Percentiles rank a stretch among this genome's conserved stretches.
Conservation (phyloP, 495 filamentous ascomycete genomes). For the Aspergillus asperescens region DNA sequence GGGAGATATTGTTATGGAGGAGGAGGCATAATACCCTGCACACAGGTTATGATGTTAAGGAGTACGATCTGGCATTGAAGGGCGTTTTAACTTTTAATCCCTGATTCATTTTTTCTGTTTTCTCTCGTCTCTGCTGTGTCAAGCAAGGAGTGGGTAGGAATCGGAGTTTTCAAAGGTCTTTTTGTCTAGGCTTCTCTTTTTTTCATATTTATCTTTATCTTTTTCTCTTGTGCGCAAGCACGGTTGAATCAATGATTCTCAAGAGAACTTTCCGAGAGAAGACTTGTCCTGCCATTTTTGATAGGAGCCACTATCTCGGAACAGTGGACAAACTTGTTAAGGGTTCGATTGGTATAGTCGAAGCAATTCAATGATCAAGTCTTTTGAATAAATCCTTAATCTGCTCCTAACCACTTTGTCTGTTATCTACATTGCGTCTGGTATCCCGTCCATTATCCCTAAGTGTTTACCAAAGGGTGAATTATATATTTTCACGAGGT, state of each 20-base stretch:
- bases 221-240: background rate
- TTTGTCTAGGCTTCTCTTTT: background rate
- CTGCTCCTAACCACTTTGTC: too few relatives aligned
- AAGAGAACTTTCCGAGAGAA: too few relatives aligned
- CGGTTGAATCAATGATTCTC: too few relatives aligned
- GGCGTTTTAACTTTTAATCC: constrained; percentile 12
- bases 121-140: constrained; percentile 23
- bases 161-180: constrained; percentile 22
- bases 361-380: too few relatives aligned
- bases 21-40: constrained; percentile 26
- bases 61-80: constrained; percentile 10
- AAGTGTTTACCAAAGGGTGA: too few relatives aligned
- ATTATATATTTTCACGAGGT: too few relatives aligned
- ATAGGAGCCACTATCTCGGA: too few relatives aligned
- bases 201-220: background rate
- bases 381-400: too few relatives aligned
- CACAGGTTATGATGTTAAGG: background rate
- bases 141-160: constrained; percentile 36
- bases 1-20: constrained; percentile 37
- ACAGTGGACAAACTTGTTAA: background rate
- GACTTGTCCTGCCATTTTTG: too few relatives aligned
- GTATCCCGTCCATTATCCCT: too few relatives aligned
- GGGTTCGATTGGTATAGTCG: background rate
- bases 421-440: too few relatives aligned
- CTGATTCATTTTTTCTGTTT: constrained; percentile 12